Base-by-base conservation (phyloP, 1,139 yeast genomes). In the Pichia cactophila region DNA sequence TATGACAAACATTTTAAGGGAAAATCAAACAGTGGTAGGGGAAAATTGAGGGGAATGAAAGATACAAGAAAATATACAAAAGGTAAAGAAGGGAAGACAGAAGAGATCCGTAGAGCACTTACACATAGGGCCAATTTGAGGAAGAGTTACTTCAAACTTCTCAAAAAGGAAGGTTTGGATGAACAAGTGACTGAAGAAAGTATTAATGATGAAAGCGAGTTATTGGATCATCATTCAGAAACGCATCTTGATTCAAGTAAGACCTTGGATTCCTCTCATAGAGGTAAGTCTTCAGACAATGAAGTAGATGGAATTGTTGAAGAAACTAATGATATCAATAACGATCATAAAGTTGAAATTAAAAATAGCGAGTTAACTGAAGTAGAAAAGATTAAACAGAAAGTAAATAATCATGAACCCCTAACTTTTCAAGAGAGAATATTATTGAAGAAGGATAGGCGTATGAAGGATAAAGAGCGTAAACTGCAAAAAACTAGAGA, bases 101-200 rank as follows among this genome's bases (percentile, higher is more conserved):
- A 58, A 17, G 94, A 86, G 56, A 89, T 89, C 59, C 82, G 84
- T 61, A 78, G 77, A 62, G 83, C 94, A 12, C 75, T 90, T 57
- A 77, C 80, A 2, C 95, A 88, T 61, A 76, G 89, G 55, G 88
- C 96, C n/a, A 74, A 94, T 57, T 75, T 89, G 56, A 79, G 89
- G 70, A 86, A 83, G 64, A 82, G 80, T 51, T 90, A 90, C 63
- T 83, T 87, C 70, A 88, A 89, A 63, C 71, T 88, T 54, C 68
- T 88, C 46, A 87, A 87, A 56, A 77, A 79, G 53, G 94, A 88
- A 59, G 90, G 88, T 6, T 69, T 73, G 45, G 47, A 62, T 4
- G 65, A 71, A n/a, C 77, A 79, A 1, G 71, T 20, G 20, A 20
- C 20, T 20, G 20, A 20, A 20, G 20, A 20, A 20, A 20, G 20